These are phyloP conservation scores for Emergomyces africanus DNA, from an alignment of 2,329 filamentous ascomycete species.

Conservation along the genomic window DNA sequence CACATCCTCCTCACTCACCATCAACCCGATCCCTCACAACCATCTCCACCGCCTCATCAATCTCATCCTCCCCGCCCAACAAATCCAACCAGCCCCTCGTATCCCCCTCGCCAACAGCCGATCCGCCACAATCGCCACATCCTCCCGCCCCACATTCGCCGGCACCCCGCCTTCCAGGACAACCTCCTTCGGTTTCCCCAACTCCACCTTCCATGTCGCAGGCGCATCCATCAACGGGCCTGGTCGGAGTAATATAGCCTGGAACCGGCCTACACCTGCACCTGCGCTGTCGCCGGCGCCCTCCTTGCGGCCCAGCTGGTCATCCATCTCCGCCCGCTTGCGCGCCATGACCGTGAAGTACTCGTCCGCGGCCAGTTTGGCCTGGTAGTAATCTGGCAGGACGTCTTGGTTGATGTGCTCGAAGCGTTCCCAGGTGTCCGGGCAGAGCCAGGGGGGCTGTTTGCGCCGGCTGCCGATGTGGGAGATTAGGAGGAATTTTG, in stretches of 20 bases:
- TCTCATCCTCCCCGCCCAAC: constrained; percentile 36
- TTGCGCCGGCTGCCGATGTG: constrained; percentile 39
- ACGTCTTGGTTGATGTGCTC: constrained; percentile 37
- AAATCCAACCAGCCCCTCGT: constrained; percentile 43
- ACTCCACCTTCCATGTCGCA: constrained; percentile 34
- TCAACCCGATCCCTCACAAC: constrained; percentile 34
- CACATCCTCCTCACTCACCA: constrained; percentile 40
- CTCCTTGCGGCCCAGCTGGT: background rate
- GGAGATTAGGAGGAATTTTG: constrained; percentile 44
- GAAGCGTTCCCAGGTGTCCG: constrained; percentile 34
- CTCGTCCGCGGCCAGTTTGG: constrained; percentile 45
- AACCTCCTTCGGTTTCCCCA: constrained; percentile 32
- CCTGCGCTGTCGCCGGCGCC: background rate
- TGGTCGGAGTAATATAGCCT: constrained; percentile 40
- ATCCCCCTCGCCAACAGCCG: constrained; percentile 35
- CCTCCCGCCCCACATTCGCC: constrained; percentile 35
- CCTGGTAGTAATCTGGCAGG: constrained; percentile 40
- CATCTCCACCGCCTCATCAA: constrained; percentile 35
- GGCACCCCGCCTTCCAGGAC: constrained; percentile 21
- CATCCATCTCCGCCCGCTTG: constrained; percentile 17
- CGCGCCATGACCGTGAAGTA: constrained; percentile 36
- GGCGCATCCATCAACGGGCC: constrained; percentile 37
- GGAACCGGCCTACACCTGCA: constrained; percentile 26
- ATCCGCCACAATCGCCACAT: constrained; percentile 40
- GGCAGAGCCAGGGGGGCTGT: constrained; percentile 39